A percentile compares a stretch with the other conserved stretches of the same genome.
These are phyloP conservation scores for Jaltomata sinuosa DNA, from an alignment of 257 asterid genomes.

Conservation along the genomic window DNA sequence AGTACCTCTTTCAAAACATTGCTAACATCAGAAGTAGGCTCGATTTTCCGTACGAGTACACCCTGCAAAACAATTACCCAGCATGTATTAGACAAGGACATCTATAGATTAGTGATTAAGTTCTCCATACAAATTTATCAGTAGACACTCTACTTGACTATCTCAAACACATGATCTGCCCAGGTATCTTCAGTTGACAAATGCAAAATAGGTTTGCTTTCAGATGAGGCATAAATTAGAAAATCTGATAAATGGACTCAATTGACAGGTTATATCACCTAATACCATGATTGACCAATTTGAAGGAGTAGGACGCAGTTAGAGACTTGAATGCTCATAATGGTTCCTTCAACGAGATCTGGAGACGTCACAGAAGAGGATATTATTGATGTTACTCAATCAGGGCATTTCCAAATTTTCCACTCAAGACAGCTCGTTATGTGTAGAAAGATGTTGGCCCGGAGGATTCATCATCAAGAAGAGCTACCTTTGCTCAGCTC, in stretches of 20 bases:
- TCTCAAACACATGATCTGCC: not conserved
- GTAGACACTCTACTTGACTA: not conserved
- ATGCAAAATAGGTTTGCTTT: not conserved
- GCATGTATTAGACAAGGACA: not conserved
- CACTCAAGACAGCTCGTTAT: not conserved
- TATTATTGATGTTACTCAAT: not conserved
- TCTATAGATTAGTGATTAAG: not conserved
- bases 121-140: not conserved
- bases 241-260: not conserved
- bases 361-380: not conserved
- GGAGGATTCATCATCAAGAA: not conserved
- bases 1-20: slow-evolving; percentile 67
- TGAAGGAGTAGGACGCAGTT: not conserved
- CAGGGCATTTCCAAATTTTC: not conserved
- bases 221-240: not conserved
- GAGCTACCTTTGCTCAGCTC: not conserved
- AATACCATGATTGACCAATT: not conserved
- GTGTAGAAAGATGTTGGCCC: not conserved
- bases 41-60: slow-evolving; percentile 69
- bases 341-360: not conserved
- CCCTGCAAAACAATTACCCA: slow-evolving; percentile 38
- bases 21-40: slow-evolving; percentile 75
- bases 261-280: not conserved
- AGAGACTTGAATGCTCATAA: not conserved
- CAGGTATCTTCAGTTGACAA: not conserved